These are phyloP conservation scores for Sarocladium brachiariae DNA, from an alignment of 2,329 filamentous ascomycete genomes.

Conservation along the genomic window DNA sequence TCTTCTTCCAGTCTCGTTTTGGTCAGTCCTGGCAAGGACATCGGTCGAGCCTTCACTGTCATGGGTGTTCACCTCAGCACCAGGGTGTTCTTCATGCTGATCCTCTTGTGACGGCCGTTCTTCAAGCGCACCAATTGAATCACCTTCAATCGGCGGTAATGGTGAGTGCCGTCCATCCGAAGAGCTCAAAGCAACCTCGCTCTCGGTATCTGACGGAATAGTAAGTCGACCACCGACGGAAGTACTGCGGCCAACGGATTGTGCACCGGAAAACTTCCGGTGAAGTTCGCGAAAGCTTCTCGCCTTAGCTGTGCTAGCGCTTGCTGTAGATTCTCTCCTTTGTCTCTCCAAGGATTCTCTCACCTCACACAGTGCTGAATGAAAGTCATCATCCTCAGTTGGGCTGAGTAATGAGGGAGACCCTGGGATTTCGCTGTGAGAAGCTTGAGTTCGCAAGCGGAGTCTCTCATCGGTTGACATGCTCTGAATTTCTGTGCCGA, in stretches of 20 bases:
- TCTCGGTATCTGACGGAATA: constrained; percentile 51
- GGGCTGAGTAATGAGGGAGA: constrained; percentile 27
- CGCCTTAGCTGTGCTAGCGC: constrained; percentile 60
- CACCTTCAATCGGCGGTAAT: constrained; percentile 41
- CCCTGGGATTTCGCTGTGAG: constrained; percentile 28
- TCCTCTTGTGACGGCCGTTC: neutral
- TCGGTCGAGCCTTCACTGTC: neutral
- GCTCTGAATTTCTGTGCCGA: constrained; percentile 82
- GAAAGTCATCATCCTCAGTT: constrained; percentile 42
- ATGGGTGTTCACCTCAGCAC: neutral
- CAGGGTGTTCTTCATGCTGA: neutral
- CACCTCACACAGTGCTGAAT: constrained; percentile 40
- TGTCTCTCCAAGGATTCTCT: constrained; percentile 30
- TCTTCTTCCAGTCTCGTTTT: neutral
- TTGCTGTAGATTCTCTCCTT: constrained; percentile 56
- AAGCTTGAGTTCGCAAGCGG: constrained; percentile 43
- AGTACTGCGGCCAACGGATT: constrained; percentile 33
- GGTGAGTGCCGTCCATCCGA: constrained; percentile 53
- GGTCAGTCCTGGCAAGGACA: neutral
- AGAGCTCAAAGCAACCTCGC: constrained; percentile 52
- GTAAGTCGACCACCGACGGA: constrained; percentile 34
- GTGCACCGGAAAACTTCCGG: constrained; percentile 50
- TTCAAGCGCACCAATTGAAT: constrained; percentile 14
- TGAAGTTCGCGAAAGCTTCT: constrained; percentile 58
- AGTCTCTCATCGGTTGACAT: constrained; percentile 68